Base-by-base conservation (phyloP, 129 eudicot species). In the Lonicera japonica region DNA sequence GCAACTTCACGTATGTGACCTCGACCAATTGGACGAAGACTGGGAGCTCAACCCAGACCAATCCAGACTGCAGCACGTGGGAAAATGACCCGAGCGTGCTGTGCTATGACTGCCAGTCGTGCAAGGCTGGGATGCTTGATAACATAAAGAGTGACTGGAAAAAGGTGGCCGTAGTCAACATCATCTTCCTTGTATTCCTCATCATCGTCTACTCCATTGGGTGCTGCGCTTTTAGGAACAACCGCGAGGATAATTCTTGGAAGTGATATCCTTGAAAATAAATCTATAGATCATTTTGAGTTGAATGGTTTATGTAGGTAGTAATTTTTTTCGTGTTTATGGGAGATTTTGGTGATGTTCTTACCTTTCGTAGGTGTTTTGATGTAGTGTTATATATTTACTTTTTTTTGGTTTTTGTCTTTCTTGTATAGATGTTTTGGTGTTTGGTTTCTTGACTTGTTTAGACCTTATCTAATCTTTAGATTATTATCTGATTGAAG, bases 111-210 rank as follows among this genome's bases (percentile, higher is more conserved):
- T 92, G 99, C 71, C 72, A 82, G 43, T 80, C 98, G 9, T 92
- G 98, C 91, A 92, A 92, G 64, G 98, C 95, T 7, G 98, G 98
- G 60, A 61, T 92, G 22, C 77, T 92, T 14, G 95, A 85, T 72
- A 88, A 88, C 81, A 65, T 92, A 23, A 92, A 85, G 88, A 77
- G 77, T 21, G 83, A 85, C 60, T 94, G 99, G 99, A 94, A 77
- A 79, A 94, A 54, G 82, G 85, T 88, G 56, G 95, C 96, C 0
- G 70, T 94, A 1, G 53, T 94, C 69, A 88, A 82, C 74, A 78
- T 85, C 40, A 48, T 94, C 8, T 65, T 88, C 74, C 86, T 88
- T 21, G 73, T 94, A 22, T 69, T 86, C 80, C 85, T 94, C 63
- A 68, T 88, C 62, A 63, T 85, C 21, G 89, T 94, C 24, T 94